Evolutionary conservation across 306 rosid species (phyloP).

Genomic region (Hippophae gyantsensis): DNA sequence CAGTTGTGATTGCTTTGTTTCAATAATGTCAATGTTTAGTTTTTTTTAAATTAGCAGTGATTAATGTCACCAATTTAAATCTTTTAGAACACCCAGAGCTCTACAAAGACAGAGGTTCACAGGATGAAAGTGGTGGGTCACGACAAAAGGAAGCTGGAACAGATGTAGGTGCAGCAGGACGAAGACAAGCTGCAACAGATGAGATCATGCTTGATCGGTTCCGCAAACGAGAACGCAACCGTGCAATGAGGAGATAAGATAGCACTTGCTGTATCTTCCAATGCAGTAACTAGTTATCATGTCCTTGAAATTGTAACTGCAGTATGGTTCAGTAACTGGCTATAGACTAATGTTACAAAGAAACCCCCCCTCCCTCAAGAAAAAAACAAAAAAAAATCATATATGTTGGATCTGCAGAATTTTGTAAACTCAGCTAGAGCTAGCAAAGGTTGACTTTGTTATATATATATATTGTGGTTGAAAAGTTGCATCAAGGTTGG

Average conservation of each 20-base stretch:
- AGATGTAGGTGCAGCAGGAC: constrained; percentile 57
- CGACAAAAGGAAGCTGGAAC: constrained; percentile 43
- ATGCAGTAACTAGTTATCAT: neutral
- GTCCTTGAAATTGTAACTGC: neutral
- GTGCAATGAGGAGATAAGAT: constrained; percentile 64
- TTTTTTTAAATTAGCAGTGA: neutral
- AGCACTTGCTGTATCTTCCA: constrained; percentile 2
- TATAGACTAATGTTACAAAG: too few relatives aligned
- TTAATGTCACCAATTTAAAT: constrained; percentile 19
- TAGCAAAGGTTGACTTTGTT: too few relatives aligned
- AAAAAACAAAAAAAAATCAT: too few relatives aligned
- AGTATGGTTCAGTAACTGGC: too few relatives aligned
- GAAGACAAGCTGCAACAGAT: constrained; percentile 94
- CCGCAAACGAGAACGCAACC: constrained; percentile 90
- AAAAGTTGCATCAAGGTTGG: too few relatives aligned
- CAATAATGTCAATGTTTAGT: constrained; percentile 2
- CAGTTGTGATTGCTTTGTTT: neutral
- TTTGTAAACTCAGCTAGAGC: too few relatives aligned
- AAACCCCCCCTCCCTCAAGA: too few relatives aligned
- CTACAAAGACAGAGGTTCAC: constrained; percentile 63
- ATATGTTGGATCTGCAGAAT: too few relatives aligned
- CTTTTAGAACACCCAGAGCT: constrained; percentile 92
- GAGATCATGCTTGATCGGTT: constrained; percentile 90
- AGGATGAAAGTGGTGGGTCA: constrained; percentile 52
- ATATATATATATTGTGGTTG: too few relatives aligned